Evolutionary conservation across 2,329 filamentous ascomycete genomes (phyloP).

Genomic region (Aspergillus brasiliensis): DNA sequence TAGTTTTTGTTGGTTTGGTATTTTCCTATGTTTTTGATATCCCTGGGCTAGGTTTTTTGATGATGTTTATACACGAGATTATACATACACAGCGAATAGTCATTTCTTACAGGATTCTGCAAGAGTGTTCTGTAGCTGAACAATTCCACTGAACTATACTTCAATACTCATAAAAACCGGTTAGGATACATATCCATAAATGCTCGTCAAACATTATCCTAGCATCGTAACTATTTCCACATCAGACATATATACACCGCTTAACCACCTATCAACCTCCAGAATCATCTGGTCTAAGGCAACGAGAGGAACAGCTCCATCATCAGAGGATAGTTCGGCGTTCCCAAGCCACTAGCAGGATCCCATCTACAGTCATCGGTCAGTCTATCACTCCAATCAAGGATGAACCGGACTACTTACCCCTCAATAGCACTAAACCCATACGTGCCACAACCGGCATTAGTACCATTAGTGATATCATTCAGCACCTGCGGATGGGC

Average conservation of each 20-base stretch:
- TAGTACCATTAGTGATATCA: constrained; percentile 47
- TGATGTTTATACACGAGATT: no score
- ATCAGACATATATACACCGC: neutral
- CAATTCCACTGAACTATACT: no score
- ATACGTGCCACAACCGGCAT: constrained; percentile 29
- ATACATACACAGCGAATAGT: no score
- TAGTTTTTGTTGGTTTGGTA: no score
- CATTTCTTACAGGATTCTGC: no score
- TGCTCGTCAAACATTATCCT: neutral
- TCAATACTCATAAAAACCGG: no score
- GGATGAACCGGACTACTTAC: constrained; percentile 16
- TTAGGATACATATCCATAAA: no score
- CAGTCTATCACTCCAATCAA: neutral
- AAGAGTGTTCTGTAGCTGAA: no score
- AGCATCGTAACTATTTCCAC: neutral
- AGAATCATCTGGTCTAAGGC: constrained; percentile 4
- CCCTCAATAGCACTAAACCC: constrained; percentile 31
- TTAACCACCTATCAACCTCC: neutral
- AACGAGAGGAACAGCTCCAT: constrained; percentile 31
- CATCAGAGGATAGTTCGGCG: constrained; percentile 34
- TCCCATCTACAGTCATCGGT: constrained; percentile 26
- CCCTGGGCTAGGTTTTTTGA: neutral
- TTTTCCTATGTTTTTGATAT: neutral
- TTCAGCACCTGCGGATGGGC: constrained; percentile 37
- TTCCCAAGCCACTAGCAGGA: constrained; percentile 35